Percentiles rank a stretch among this genome's conserved stretches.
These are phyloP conservation scores for Whalleya microplaca DNA, from an alignment of 2,329 filamentous ascomycete species.

Conservation along the genomic window DNA sequence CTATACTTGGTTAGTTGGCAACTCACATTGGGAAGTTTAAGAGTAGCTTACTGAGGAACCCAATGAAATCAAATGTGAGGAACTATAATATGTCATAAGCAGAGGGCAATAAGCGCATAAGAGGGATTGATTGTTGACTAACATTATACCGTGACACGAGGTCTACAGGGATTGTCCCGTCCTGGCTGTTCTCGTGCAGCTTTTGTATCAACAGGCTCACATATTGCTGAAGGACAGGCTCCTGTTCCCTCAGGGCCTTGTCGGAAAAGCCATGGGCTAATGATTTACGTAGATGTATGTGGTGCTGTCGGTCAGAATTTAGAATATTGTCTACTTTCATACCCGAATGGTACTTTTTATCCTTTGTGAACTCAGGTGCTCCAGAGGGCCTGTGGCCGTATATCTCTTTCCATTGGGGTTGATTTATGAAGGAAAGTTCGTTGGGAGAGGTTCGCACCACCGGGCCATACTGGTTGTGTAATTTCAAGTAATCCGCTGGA, in stretches of 20 bases:
- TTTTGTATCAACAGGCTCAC: conserved; percentile 5
- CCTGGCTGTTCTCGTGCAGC: conserved; percentile 5
- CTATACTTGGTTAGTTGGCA: neutral
- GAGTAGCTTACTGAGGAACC: conserved; percentile 6
- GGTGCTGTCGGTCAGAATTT: conserved; percentile 12
- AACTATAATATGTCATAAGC: conserved; percentile 2
- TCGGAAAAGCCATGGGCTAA: conserved; percentile 15
- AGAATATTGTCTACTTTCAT: conserved; percentile 7
- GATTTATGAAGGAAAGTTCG: conserved; percentile 13
- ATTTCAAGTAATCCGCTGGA: conserved; percentile 2
- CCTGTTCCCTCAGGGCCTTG: conserved; percentile 15
- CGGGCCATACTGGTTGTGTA: conserved; percentile 11
- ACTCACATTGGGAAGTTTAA: no score
- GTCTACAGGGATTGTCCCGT: conserved; percentile 1
- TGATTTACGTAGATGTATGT: conserved; percentile 13
- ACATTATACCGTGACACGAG: conserved; percentile 11
- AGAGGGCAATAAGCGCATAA: no score
- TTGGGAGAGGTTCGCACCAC: conserved; percentile 8
- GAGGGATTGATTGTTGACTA: neutral
- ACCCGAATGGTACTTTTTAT: conserved; percentile 16
- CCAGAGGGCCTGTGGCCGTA: conserved; percentile 8
- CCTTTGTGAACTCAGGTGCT: conserved; percentile 9
- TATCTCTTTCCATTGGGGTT: conserved; percentile 8
- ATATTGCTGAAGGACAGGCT: conserved; percentile 11
- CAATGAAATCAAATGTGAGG: conserved; percentile 14